Percentiles rank a stretch among this genome's conserved stretches.
Evolutionary conservation across 2,329 filamentous ascomycete species (phyloP).

Genomic region (Fusarium stilboides): DNA sequence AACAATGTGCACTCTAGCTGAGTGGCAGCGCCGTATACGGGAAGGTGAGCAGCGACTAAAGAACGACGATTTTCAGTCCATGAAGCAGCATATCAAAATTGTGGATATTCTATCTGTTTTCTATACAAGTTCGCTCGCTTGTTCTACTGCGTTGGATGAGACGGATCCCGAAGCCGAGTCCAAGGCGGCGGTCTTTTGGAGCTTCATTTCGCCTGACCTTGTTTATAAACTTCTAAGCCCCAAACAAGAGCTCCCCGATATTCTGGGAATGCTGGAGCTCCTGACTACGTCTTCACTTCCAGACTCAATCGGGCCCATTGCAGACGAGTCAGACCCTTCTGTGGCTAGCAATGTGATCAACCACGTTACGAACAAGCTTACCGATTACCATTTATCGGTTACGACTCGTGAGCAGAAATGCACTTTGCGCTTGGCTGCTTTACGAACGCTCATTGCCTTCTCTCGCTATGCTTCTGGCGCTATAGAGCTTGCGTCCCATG

Average conservation of each 20-base stretch:
- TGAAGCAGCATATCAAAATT: slow-evolving; percentile 72
- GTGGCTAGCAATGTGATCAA: slow-evolving; percentile 69
- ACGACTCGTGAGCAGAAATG: slow-evolving; percentile 59
- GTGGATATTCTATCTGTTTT: slow-evolving; percentile 76
- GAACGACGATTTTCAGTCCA: slow-evolving; percentile 57
- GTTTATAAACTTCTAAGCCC: slow-evolving; percentile 77
- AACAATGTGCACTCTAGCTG: slow-evolving; percentile 72
- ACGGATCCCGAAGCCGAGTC: slow-evolving; percentile 51
- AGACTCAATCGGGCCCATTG: slow-evolving; percentile 77
- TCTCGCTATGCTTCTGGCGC: slow-evolving; percentile 74
- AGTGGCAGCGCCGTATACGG: slow-evolving; percentile 67
- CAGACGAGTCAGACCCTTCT: slow-evolving; percentile 59
- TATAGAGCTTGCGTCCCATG: slow-evolving; percentile 76
- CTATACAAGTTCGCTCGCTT: slow-evolving; percentile 74
- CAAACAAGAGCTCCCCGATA: slow-evolving; percentile 75
- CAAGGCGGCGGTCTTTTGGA: slow-evolving; percentile 73
- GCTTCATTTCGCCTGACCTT: slow-evolving; percentile 75
- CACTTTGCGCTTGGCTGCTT: slow-evolving; percentile 61
- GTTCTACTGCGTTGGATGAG: slow-evolving; percentile 59
- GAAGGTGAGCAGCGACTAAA: slow-evolving; percentile 64
- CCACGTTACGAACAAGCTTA: slow-evolving; percentile 73
- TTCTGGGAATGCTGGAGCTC: slow-evolving; percentile 75
- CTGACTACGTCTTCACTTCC: slow-evolving; percentile 76
- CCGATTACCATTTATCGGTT: slow-evolving; percentile 65
- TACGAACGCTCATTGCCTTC: slow-evolving; percentile 73